Conservation (phyloP, 2,329 filamentous ascomycete genomes). For the Aspergillus novofumigatus region DNA sequence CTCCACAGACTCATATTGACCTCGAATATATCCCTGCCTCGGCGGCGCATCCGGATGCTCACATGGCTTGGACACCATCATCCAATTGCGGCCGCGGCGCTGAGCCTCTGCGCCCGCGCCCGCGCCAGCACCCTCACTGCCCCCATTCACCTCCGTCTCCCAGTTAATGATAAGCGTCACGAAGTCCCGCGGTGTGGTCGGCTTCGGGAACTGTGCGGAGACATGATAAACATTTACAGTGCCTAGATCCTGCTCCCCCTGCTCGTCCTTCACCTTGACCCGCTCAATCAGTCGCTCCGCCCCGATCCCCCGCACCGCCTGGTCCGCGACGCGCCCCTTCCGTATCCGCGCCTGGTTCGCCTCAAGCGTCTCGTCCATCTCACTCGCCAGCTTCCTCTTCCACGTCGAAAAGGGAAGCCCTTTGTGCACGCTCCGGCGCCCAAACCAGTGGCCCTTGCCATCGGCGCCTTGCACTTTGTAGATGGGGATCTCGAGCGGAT, state of each 20-base stretch:
- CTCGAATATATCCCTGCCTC: constrained; percentile 71
- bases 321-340: constrained; percentile 62
- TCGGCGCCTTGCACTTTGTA: constrained; percentile 79
- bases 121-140: constrained; percentile 12
- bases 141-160: constrained; percentile 17
- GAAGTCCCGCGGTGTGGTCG: constrained; percentile 84
- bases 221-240: constrained; percentile 67
- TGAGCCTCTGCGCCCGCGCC: constrained; percentile 19
- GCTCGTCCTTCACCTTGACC: constrained; percentile 50
- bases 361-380: constrained; percentile 75
- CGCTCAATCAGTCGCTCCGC: constrained; percentile 71
- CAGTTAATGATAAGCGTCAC: constrained; percentile 73
- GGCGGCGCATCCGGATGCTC: constrained; percentile 68
- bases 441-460: constrained; percentile 85
- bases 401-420: constrained; percentile 73
- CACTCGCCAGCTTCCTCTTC: constrained; percentile 69
- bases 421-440: constrained; percentile 75
- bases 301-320: constrained; percentile 78
- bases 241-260: constrained; percentile 17
- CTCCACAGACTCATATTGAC: constrained; percentile 87
- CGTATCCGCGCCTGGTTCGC: constrained; percentile 65
- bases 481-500: constrained; percentile 70
- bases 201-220: constrained; percentile 84
- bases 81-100: constrained; percentile 61
- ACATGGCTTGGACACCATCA: constrained; percentile 84